phyloP scores from a whole-genome alignment of 495 filamentous ascomycete genomes.

The Schizothecium vesticola region DNA sequence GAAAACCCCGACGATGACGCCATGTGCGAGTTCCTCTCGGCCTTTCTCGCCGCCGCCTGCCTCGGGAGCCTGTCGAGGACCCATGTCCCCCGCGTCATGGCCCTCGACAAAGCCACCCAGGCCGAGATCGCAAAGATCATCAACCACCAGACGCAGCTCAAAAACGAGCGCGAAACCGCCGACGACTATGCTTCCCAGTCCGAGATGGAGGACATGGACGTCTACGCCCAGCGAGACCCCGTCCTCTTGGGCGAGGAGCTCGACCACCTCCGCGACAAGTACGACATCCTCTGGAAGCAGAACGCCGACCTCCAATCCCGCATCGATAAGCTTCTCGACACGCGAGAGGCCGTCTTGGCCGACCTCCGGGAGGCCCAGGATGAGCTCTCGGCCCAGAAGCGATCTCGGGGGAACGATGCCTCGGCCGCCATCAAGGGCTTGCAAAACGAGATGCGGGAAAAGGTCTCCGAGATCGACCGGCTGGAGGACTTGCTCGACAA shows the following conservation, averaged over 20 bases:
- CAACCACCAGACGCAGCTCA: slow-evolving; percentile 26
- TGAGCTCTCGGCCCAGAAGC: slow-evolving; percentile 27
- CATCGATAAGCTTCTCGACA: slow-evolving; percentile 30
- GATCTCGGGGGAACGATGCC: slow-evolving; percentile 24
- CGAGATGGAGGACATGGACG: slow-evolving; percentile 10
- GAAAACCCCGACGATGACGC: slow-evolving; percentile 34
- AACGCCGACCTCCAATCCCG: slow-evolving; percentile 31
- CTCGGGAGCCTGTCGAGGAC: slow-evolving; percentile 49
- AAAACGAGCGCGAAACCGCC: slow-evolving; percentile 23
- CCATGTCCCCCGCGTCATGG: slow-evolving; percentile 46
- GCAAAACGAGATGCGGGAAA: slow-evolving; percentile 38
- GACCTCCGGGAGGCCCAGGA: slow-evolving; percentile 26
- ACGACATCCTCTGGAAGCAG: slow-evolving; percentile 26
- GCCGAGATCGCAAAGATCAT: slow-evolving; percentile 31
- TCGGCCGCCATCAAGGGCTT: slow-evolving; percentile 29
- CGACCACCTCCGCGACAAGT: slow-evolving; percentile 25
- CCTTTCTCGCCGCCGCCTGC: slow-evolving; percentile 59
- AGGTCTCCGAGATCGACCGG: slow-evolving; percentile 32
- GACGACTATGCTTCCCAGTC: slow-evolving; percentile 15
- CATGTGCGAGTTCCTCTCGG: slow-evolving; percentile 54
- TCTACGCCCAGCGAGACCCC: slow-evolving; percentile 24
- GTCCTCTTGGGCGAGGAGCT: slow-evolving; percentile 31
- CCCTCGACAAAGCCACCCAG: slow-evolving; percentile 29
- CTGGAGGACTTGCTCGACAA: slow-evolving; percentile 37
- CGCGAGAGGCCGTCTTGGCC: slow-evolving; percentile 24